Conservation (phyloP, 1,284 basidiomycete species). For the Coniophora puteana region DNA sequence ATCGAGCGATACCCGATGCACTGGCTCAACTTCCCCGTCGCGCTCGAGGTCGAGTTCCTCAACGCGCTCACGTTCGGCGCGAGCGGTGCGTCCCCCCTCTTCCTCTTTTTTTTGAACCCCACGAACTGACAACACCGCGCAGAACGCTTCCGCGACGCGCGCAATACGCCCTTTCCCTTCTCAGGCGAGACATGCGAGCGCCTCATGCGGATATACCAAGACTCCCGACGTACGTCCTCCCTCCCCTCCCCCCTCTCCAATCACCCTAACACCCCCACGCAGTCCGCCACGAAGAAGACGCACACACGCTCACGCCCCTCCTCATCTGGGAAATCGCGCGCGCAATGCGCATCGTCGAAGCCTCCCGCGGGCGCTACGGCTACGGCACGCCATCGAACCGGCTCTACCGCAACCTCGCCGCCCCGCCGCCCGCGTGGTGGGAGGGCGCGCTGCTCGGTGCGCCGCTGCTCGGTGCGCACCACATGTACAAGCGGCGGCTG, state of each 20-base stretch:
- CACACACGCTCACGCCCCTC: constrained; percentile 1
- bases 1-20: constrained; percentile 20
- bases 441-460: constrained; percentile 13
- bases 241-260: not conserved
- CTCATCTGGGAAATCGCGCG: constrained; percentile 6
- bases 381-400: constrained; percentile 3
- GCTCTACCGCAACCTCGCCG: constrained; percentile 3
- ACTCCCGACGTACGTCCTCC: constrained; percentile 11
- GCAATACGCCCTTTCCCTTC: constrained; percentile 15
- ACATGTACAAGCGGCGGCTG: constrained; percentile 16
- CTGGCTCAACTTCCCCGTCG: constrained; percentile 12
- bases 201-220: constrained; percentile 14
- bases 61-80: constrained; percentile 18
- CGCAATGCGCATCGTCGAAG: constrained; percentile 8
- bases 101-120: not conserved
- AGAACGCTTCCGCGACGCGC: constrained; percentile 14
- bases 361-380: not conserved
- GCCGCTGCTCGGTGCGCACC: constrained; percentile 17
- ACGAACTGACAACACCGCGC: not conserved
- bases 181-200: constrained; percentile 13
- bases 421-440: constrained; percentile 1
- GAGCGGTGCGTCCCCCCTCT: constrained; percentile 13
- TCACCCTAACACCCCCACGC: not conserved
- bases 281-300: constrained; percentile 1
- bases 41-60: constrained; percentile 18